Evolutionary conservation across 495 filamentous ascomycete genomes (phyloP).

Genomic region (Clohesyomyces aquaticus): DNA sequence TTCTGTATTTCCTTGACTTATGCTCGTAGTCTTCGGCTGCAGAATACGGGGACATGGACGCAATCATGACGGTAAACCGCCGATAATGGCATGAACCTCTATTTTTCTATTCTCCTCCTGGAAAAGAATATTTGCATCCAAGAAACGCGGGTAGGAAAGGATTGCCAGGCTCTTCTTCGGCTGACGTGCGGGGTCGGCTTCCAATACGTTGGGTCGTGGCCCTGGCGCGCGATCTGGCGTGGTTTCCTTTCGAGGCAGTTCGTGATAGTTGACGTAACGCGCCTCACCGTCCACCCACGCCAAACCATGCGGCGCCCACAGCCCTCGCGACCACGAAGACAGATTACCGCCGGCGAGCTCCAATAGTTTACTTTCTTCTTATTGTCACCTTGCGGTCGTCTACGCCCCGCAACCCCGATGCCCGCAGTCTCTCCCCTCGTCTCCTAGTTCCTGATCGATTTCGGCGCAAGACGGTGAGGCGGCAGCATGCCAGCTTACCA

Average conservation of each 20-base stretch:
- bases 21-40: neutral
- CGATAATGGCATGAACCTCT: too few relatives aligned
- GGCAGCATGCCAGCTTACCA: constrained; percentile 29
- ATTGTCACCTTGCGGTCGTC: too few relatives aligned
- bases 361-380: neutral
- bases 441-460: too few relatives aligned
- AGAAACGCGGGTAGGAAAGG: too few relatives aligned
- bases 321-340: neutral
- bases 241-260: neutral
- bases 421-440: too few relatives aligned
- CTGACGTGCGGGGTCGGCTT: neutral
- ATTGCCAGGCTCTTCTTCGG: neutral
- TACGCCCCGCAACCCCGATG: too few relatives aligned
- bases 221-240: neutral
- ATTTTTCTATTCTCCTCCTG: too few relatives aligned
- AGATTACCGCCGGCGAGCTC: constrained; percentile 5
- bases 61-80: too few relatives aligned
- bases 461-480: too few relatives aligned
- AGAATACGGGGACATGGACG: too few relatives aligned
- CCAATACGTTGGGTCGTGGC: neutral
- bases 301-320: neutral
- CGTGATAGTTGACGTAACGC: constrained; percentile 1
- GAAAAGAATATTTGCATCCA: too few relatives aligned
- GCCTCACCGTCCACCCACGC: neutral
- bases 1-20: neutral